phyloP scores from a whole-genome alignment of 176 grass and related monocot genomes.

The Bolboschoenus planiculmis region DNA sequence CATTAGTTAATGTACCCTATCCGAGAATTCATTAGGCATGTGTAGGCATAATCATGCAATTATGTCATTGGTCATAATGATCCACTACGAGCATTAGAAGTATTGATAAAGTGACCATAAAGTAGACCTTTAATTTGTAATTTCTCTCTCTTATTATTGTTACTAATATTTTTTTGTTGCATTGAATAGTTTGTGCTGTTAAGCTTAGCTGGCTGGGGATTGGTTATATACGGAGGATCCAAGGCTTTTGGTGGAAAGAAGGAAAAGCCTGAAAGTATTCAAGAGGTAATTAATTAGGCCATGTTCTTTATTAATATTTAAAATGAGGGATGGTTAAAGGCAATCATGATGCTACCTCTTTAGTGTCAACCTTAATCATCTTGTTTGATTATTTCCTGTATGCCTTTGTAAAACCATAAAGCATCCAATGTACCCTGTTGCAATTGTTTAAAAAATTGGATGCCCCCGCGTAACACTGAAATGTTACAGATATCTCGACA shows the following conservation, averaged over 20 bases:
- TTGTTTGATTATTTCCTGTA: background rate
- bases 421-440: background rate
- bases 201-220: conserved; percentile 55
- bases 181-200: conserved; percentile 55
- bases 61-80: background rate
- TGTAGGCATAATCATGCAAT: conserved; percentile 10
- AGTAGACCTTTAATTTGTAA: background rate
- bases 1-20: background rate
- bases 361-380: background rate
- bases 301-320: background rate
- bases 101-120: conserved; percentile 11
- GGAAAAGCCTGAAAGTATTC: conserved; percentile 27
- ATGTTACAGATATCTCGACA: background rate
- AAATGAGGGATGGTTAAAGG: background rate
- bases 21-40: background rate
- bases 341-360: background rate
- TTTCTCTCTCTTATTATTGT: background rate
- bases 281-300: conserved; percentile 5
- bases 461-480: background rate
- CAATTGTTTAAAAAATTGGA: background rate
- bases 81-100: background rate
- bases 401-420: background rate
- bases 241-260: conserved; percentile 49
- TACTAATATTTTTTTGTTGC: background rate
- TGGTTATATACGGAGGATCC: conserved; percentile 34